Conservation (phyloP, 2,329 filamentous ascomycete genomes). For the Aspergillus chevalieri region DNA sequence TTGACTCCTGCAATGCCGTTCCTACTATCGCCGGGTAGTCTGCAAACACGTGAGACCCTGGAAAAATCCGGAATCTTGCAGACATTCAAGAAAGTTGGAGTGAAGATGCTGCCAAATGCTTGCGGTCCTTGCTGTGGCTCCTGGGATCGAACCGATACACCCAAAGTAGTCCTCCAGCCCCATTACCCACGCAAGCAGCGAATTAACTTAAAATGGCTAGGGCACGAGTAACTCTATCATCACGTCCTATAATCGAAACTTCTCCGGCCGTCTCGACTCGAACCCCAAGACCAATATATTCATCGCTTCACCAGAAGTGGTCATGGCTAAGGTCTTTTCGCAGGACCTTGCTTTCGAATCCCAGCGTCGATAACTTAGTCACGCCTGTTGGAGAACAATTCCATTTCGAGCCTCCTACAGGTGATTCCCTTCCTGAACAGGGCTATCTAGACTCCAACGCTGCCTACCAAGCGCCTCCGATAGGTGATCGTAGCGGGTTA, state of each 20-base stretch:
- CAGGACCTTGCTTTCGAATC: conserved; percentile 90
- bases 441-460: conserved; percentile 89
- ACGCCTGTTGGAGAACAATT: conserved; percentile 97
- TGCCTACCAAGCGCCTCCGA: conserved; percentile 92
- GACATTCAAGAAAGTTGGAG: conserved; percentile 94
- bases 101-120: conserved; percentile 89
- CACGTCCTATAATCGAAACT: conserved; percentile 99
- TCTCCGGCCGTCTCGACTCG: conserved; percentile 94
- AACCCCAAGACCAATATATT: conserved; percentile 94
- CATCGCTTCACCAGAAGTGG: conserved; percentile 83
- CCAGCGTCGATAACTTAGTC: conserved; percentile 82
- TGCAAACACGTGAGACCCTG: conserved; percentile 93
- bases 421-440: conserved; percentile 68
- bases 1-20: conserved; percentile 90
- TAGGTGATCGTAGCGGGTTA: conserved; percentile 64
- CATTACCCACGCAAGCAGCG: no score
- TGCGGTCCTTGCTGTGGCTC: conserved; percentile 91
- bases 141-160: conserved; percentile 89
- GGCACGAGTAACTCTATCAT: conserved; percentile 72
- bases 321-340: conserved; percentile 78
- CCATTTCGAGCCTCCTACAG: conserved; percentile 71
- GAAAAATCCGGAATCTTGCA: conserved; percentile 82
- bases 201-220: no score
- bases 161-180: conserved; percentile 69
- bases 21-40: conserved; percentile 91